Percentiles rank a stretch among this genome's conserved stretches.
Conservation (phyloP, 2,329 filamentous ascomycete genomes). For the Graphiopsis chlorocephala region DNA sequence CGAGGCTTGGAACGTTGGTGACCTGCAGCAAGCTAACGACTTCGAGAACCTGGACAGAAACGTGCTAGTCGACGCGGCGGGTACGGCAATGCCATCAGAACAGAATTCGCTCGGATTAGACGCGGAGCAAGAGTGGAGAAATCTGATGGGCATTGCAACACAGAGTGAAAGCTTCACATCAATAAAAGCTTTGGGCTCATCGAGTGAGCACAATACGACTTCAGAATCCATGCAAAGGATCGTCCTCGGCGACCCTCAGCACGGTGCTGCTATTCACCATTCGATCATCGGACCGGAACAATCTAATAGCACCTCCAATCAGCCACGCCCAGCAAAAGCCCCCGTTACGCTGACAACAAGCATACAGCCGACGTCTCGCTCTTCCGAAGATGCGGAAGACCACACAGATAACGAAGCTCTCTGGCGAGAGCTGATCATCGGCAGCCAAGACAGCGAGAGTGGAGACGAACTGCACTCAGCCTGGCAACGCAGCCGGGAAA, state of each 20-base stretch:
- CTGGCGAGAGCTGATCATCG: slow-evolving; percentile 28
- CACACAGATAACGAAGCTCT: slow-evolving; percentile 20
- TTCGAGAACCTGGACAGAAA: not conserved
- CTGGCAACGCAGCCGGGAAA: slow-evolving; percentile 7
- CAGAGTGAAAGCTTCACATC: not conserved
- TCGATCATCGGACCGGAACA: not conserved
- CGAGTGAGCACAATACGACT: not conserved
- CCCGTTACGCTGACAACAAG: not conserved
- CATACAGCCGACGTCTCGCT: not conserved
- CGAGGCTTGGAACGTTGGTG: not conserved
- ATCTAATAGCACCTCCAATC: not conserved
- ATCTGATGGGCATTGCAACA: not conserved
- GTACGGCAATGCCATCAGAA: not conserved
- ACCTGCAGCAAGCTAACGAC: not conserved
- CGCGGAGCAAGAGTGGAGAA: not conserved
- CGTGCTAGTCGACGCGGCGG: not conserved
- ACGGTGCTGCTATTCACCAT: not conserved
- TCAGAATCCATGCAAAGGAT: not conserved
- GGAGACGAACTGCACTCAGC: slow-evolving; percentile 1
- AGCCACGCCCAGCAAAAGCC: not conserved
- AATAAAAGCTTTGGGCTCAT: slow-evolving; percentile 11
- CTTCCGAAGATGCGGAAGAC: not conserved
- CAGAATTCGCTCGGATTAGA: not conserved
- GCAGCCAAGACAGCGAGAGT: slow-evolving; percentile 20
- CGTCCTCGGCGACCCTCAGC: not conserved